Evolutionary conservation across 75 land plant species (phyloP).

Genomic region (Picea sitchensis): DNA sequence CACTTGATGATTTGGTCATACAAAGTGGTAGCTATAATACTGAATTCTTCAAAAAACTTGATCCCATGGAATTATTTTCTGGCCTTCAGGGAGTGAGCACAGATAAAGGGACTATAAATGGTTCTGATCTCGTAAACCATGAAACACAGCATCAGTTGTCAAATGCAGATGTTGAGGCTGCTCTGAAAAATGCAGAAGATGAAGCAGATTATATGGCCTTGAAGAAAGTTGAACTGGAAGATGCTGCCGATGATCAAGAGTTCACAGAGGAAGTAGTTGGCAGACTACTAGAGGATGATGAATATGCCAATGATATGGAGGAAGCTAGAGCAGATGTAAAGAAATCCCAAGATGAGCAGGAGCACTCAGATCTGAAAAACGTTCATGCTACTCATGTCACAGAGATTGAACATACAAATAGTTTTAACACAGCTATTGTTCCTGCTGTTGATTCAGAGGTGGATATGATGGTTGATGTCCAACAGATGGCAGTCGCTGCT

Average conservation of each 20-base stretch:
- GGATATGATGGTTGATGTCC: conserved; percentile 97
- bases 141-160: conserved; percentile 40
- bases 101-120: not conserved
- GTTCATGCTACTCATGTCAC: not conserved
- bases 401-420: conserved; percentile 15
- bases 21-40: conserved; percentile 98
- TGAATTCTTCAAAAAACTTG: conserved; percentile 98
- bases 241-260: conserved; percentile 92
- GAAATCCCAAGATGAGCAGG: conserved; percentile 35
- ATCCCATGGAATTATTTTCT: conserved; percentile 91
- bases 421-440: conserved; percentile 30
- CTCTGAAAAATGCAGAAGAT: conserved; percentile 93
- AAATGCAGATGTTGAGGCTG: conserved; percentile 89
- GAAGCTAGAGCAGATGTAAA: conserved; percentile 40
- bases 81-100: conserved; percentile 45
- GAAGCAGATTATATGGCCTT: conserved; percentile 99
- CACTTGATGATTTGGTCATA: conserved; percentile 95
- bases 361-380: conserved; percentile 20
- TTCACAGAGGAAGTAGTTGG: conserved; percentile 83
- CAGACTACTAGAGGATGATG: conserved; percentile 77
- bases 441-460: conserved; percentile 58
- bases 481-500: conserved; percentile 92
- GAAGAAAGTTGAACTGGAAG: conserved; percentile 95
- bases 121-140: conserved; percentile 7
- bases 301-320: conserved; percentile 64